These are phyloP conservation scores for Phytophthora tubulina DNA, from an alignment of 352 stramenopile species.

Conservation along the genomic window DNA sequence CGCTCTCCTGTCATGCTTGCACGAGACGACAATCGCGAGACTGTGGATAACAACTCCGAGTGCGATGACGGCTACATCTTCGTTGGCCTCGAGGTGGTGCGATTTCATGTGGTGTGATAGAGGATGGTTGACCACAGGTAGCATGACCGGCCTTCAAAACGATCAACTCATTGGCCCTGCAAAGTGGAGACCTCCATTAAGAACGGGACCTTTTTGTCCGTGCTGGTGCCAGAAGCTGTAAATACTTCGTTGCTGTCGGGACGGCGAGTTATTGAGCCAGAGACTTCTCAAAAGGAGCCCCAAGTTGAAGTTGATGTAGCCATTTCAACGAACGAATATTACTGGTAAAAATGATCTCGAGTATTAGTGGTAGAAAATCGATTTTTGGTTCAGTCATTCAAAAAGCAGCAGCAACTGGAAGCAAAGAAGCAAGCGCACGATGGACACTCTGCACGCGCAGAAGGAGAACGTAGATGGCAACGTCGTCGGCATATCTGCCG, in stretches of 20 bases:
- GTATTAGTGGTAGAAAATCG: constrained; percentile 39
- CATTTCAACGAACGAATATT: constrained; percentile 2
- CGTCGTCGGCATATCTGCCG: constrained; percentile 17
- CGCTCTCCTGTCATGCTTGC: background rate
- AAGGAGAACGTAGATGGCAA: constrained; percentile 79
- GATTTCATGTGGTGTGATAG: too few species aligned
- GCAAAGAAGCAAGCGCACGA: constrained; percentile 24
- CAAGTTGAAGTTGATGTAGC: constrained; percentile 2
- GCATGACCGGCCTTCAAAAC: background rate
- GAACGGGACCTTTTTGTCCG: background rate
- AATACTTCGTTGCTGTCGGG: too few species aligned
- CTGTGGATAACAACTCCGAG: background rate
- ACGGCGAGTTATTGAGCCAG: too few species aligned
- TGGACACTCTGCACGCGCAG: constrained; percentile 71
- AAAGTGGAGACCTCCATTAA: background rate
- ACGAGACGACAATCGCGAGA: background rate
- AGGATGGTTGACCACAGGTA: too few species aligned
- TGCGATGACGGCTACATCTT: background rate
- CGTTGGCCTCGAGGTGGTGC: too few species aligned
- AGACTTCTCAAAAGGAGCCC: background rate
- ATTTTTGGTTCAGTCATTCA: constrained; percentile 49
- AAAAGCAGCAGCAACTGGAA: constrained; percentile 27
- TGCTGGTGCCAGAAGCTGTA: background rate
- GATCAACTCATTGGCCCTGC: background rate
- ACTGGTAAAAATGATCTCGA: constrained; percentile 34